These are phyloP conservation scores for Lasiosphaeria miniovina DNA, from an alignment of 495 filamentous ascomycete species.

Conservation along the genomic window DNA sequence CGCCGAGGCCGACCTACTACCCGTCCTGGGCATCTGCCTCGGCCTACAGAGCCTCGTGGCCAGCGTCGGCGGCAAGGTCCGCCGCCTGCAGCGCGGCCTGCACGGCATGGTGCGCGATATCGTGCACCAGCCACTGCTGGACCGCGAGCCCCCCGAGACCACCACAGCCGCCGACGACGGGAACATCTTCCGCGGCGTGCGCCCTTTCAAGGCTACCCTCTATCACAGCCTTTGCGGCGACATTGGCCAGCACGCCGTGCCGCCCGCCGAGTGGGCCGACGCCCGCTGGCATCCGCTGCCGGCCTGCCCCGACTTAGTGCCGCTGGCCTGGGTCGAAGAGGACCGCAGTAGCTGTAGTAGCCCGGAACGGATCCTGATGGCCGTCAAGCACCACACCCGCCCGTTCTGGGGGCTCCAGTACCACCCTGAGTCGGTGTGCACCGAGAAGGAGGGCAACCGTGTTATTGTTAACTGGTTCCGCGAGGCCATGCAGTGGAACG, in stretches of 20 bases:
- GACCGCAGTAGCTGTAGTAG: constrained; percentile 28
- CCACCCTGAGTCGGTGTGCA: constrained; percentile 93
- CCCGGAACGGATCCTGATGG: constrained; percentile 70
- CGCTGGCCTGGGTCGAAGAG: constrained; percentile 67
- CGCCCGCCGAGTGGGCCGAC: constrained; percentile 31
- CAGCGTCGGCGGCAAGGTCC: constrained; percentile 62
- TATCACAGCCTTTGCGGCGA: constrained; percentile 86
- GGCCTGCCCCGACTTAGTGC: constrained; percentile 44
- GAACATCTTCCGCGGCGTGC: constrained; percentile 50
- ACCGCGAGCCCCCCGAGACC: background rate
- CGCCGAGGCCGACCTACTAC: constrained; percentile 53
- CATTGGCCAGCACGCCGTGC: constrained; percentile 40
- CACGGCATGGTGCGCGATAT: constrained; percentile 78
- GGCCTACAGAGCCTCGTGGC: constrained; percentile 83
- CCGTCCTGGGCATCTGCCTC: constrained; percentile 85
- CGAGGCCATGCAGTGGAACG: constrained; percentile 54
- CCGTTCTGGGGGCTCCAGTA: constrained; percentile 94
- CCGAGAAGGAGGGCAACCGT: constrained; percentile 60
- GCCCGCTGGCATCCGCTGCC: constrained; percentile 29
- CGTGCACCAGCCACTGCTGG: constrained; percentile 35
- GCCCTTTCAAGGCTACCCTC: constrained; percentile 65
- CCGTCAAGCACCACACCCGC: constrained; percentile 60
- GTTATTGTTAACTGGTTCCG: constrained; percentile 78
- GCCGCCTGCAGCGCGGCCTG: constrained; percentile 61
- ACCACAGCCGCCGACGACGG: constrained; percentile 3